Evolutionary conservation across 345 rosid species (phyloP).

Genomic region (Pistacia atlantica): DNA sequence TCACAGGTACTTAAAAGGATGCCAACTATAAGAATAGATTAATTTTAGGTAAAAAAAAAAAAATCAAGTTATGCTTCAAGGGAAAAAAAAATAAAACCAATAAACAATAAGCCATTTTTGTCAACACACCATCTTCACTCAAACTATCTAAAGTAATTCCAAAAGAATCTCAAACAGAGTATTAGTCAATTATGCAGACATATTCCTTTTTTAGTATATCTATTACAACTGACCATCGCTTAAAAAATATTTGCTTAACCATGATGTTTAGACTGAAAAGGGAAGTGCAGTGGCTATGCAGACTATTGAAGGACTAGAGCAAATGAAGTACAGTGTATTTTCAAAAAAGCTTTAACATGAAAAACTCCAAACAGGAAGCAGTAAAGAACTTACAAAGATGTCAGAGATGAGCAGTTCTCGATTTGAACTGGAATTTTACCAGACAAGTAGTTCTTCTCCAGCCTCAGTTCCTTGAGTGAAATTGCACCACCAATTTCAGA

Average conservation of each 20-base stretch:
- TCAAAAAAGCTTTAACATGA: neutral
- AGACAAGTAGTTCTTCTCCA: slow-evolving; percentile 62
- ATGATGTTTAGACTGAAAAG: neutral
- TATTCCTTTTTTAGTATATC: neutral
- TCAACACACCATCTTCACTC: neutral
- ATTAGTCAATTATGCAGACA: neutral
- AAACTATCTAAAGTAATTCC: neutral
- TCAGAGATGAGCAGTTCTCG: slow-evolving; percentile 60
- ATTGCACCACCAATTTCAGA: slow-evolving; percentile 62
- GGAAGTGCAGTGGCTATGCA: neutral
- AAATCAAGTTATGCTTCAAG: neutral
- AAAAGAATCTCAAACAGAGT: slow-evolving; percentile 4
- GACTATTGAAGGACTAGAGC: neutral
- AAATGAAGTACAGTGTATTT: neutral
- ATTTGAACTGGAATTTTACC: slow-evolving; percentile 72
- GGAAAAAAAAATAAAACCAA: neutral
- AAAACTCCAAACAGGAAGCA: neutral
- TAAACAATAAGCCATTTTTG: neutral
- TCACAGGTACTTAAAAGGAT: neutral
- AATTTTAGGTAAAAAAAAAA: neutral
- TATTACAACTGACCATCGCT: neutral
- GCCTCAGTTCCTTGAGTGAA: slow-evolving; percentile 56
- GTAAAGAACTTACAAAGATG: slow-evolving; percentile 59
- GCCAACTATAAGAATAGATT: neutral
- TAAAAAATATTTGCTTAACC: neutral